Evolutionary conservation across 2,329 filamentous ascomycete species (phyloP), one percentile per base, ranked within the genome.

Genomic region (Neodidymelliopsis sp.): DNA sequence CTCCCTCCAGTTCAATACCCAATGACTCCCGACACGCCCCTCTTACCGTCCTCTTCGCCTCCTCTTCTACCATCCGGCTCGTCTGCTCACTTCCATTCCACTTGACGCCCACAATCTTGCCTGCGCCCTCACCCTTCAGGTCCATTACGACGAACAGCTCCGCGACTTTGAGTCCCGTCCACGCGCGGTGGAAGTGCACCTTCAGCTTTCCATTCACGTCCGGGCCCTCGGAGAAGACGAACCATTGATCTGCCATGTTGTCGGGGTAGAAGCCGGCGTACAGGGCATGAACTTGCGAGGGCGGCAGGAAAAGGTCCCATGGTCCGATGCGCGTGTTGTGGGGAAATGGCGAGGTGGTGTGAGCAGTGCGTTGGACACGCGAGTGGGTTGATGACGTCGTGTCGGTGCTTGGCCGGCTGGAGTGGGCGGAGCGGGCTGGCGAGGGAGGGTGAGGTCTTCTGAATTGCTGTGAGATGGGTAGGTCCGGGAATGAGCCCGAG

Each of bases 1-100:
- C 88, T 2, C 86, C 66, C 69, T 88, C 57, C 10, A 71, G 43
- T 9, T 60, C 38, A 3, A 70, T 56, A 4, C 55, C 61, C 41
- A 71, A 41, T 20, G 59, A 60, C 48, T 56, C 61, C n/a, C 40
- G 38, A 35, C 65, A 69, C 6, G 48, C 52, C 29, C 54, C 62
- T 15, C 59, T 45, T 2, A 72, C 53, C 49, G 62, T 62, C 25
- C 63, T 60, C 54, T 67, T 71, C 2, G 61, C 68, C 43, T 67
- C 64, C 5, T 62, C 62, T 9, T 62, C 62, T 5, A 55, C 54
- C 64, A 69, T 57, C n/a, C 49, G 11, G 35, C 64, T 59, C 23
- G 59, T 64, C 50, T 67, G 54, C 39, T 61, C 59, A 2, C 54
- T 58, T 1, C 58, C 61, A 38, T 70, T 60, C 69, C 69, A 72